These are phyloP conservation scores for Leccinum variicolor DNA, from an alignment of 768 basidiomycete genomes.

Conservation along the genomic window DNA sequence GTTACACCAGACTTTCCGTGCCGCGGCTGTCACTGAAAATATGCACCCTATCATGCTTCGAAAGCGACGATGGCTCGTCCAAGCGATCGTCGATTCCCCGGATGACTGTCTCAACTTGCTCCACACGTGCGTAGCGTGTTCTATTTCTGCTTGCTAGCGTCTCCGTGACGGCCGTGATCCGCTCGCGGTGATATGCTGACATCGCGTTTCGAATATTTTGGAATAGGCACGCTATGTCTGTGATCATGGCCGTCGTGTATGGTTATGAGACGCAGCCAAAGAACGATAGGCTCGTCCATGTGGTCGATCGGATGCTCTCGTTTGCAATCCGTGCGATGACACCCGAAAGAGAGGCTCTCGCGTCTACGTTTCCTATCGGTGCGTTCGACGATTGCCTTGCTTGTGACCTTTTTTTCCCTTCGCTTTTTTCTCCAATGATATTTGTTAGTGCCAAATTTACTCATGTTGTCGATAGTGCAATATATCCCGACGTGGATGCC, in stretches of 20 bases:
- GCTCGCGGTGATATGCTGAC: neutral
- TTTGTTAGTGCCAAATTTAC: neutral
- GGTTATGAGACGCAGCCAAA: constrained; percentile 4
- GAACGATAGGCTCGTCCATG: neutral
- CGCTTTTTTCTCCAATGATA: neutral
- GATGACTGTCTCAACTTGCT: constrained; percentile 2
- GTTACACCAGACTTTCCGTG: constrained; percentile 15
- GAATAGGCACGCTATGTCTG: constrained; percentile 18
- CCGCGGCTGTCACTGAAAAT: constrained; percentile 1
- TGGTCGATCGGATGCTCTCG: neutral
- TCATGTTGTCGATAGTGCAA: neutral
- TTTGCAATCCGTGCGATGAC: neutral
- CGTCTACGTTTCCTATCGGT: constrained; percentile 4
- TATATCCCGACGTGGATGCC: constrained; percentile 9
- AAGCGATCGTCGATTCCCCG: neutral
- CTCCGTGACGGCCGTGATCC: neutral
- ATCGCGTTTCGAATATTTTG: neutral
- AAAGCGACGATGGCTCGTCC: constrained; percentile 9
- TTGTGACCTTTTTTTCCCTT: neutral
- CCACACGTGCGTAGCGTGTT: neutral
- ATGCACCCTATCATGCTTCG: constrained; percentile 6
- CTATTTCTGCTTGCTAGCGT: neutral
- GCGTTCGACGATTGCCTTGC: neutral
- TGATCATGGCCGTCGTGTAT: constrained; percentile 17
- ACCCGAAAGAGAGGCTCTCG: constrained; percentile 1